Conservation (phyloP, 139 green algal species). For the Chlorella sorokiniana region DNA sequence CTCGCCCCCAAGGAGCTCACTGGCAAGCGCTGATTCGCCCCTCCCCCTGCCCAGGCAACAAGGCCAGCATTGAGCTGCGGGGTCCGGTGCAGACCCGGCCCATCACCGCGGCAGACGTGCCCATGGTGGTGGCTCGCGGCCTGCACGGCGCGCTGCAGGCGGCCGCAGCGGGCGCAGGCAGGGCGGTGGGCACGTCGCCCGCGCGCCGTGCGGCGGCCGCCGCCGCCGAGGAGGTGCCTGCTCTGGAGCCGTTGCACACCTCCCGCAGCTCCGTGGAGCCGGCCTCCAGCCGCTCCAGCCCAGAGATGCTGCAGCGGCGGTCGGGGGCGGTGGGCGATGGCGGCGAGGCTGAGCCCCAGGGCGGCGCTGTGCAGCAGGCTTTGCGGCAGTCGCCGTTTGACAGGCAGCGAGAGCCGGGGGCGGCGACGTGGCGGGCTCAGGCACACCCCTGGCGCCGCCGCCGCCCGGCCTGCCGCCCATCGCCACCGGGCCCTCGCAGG, state of each 20-base stretch:
- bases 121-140: background rate
- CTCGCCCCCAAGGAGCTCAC: background rate
- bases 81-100: slow-evolving; percentile 8
- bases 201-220: background rate
- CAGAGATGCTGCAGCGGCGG: too few relatives aligned
- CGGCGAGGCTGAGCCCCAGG: too few relatives aligned
- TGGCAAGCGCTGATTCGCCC: background rate
- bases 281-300: too few relatives aligned
- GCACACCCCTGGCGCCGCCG: background rate
- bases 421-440: background rate
- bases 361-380: too few relatives aligned
- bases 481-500: background rate
- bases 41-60: slow-evolving; percentile 24
- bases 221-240: background rate
- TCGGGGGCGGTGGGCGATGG: too few relatives aligned
- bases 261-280: background rate
- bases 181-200: background rate
- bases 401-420: background rate
- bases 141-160: background rate
- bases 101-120: background rate
- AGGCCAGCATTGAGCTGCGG: slow-evolving; percentile 33
- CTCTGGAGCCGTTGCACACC: background rate
- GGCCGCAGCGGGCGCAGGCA: background rate
- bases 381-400: background rate
- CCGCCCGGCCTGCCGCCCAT: background rate